Percentiles rank a stretch among this genome's conserved stretches.
Evolutionary conservation across 176 grass and related monocot species (phyloP).

Genomic region (Alopecurus myosuroides): DNA sequence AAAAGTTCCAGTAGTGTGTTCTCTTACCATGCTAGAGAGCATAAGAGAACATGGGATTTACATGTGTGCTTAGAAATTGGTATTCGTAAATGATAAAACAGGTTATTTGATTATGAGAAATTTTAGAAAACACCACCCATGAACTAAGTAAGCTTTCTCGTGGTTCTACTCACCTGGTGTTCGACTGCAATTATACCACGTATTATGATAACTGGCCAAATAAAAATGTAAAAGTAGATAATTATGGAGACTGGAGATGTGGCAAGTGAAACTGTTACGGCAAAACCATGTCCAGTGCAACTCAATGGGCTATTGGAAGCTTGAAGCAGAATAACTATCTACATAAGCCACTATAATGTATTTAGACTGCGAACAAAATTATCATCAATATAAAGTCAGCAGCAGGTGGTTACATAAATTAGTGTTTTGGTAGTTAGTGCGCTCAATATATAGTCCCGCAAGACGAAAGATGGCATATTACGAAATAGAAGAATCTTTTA

Average conservation of each 20-base stretch:
- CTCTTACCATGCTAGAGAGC: constrained; percentile 6
- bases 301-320: neutral
- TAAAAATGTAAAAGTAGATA: neutral
- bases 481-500: constrained; percentile 23
- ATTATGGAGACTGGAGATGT: neutral
- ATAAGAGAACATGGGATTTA: neutral
- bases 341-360: neutral
- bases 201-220: neutral
- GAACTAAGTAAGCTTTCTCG: neutral
- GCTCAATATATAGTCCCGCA: constrained; percentile 88
- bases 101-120: neutral
- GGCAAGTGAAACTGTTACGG: neutral
- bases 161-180: neutral
- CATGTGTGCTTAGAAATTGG: neutral
- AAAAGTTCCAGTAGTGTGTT: too few relatives aligned
- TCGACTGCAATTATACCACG: neutral
- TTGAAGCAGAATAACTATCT: neutral
- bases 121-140: neutral
- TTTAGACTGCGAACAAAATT: constrained; percentile 4
- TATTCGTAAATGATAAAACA: neutral
- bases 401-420: constrained; percentile 86
- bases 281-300: neutral
- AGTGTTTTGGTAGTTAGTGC: constrained; percentile 81
- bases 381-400: constrained; percentile 83
- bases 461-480: constrained; percentile 26